Evolutionary conservation across 2,329 filamentous ascomycete genomes (phyloP), one percentile per base, ranked within the genome.

Genomic region (Chalara sp.): DNA sequence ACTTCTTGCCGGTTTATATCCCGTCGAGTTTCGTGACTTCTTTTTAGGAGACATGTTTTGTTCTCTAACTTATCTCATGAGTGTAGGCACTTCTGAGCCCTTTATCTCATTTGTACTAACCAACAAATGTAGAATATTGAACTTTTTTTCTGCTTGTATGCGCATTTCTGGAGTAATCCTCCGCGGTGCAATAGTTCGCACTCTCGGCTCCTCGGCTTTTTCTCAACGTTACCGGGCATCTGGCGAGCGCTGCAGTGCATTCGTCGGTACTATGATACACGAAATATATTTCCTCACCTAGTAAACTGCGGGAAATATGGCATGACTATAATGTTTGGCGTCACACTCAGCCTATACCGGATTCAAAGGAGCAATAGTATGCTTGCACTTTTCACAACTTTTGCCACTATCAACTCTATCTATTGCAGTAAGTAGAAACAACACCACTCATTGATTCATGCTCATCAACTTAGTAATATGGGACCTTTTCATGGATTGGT

Each of bases 11-110:
- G 91, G 91, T 4, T 67, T 95, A 21, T 96, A 95, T 63, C 89
- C 89, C 1, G 93, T 99, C 46, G 92, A 97, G 66, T 99, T 97
- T 67, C 82, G 91, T 52, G 93, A 99, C 68, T 97, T 99, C 71
- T 97, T 96, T 68, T 78, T 97, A 0, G 93, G 93, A 48, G 93
- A 99, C 66, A 96, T 97, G 76, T 96, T 95, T 68, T 97, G 92
- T 69, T 97, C 93, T 3, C 75, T 95, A 50, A 95, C 91, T 5
- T 99, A 99, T 68, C 80, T 86, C 12, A 88, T 89, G 69, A 86
- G 88, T 54, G 88, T 92, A 76, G 72, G 86, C 80, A 6, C 2
- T 30, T 3, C 12, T 5, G 5, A 5, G 3, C n/a, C 10, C 4
- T 8, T n/a, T 10, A 32, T 11, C 30, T 7, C n/a, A 6, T 40